Percentiles rank a stretch among this genome's conserved stretches.
Conservation (phyloP, 139 green algal species). For the Auxenochlorella pyrenoidosa region DNA sequence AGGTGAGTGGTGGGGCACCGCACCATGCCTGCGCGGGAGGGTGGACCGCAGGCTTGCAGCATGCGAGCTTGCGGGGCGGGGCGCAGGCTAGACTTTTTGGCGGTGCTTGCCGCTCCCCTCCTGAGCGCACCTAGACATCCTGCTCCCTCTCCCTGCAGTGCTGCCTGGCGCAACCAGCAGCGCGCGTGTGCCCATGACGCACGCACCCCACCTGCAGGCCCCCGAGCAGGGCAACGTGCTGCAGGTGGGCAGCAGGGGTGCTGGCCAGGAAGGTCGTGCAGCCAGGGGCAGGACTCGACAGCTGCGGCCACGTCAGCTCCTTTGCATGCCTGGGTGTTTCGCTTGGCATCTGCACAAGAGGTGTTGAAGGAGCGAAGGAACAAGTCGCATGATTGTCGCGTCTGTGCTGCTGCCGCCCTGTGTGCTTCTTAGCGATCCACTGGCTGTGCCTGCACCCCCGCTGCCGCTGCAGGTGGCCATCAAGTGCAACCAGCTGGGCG, state of each 20-base stretch:
- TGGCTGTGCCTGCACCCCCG: neutral
- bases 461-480: conserved; percentile 77
- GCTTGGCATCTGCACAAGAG: too few relatives aligned
- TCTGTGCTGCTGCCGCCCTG: too few relatives aligned
- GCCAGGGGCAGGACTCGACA: conserved; percentile 38
- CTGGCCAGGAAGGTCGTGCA: too few relatives aligned
- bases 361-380: too few relatives aligned
- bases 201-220: conserved; percentile 60
- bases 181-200: conserved; percentile 56
- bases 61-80: neutral
- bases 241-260: conserved; percentile 83
- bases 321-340: too few relatives aligned
- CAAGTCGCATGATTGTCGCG: too few relatives aligned
- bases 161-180: conserved; percentile 48
- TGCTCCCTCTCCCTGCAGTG: conserved; percentile 33
- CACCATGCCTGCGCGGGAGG: too few relatives aligned
- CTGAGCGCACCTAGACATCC: too few relatives aligned
- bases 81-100: neutral
- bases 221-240: neutral
- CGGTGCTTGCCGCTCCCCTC: too few relatives aligned
- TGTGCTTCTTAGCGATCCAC: too few relatives aligned
- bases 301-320: too few relatives aligned
- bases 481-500: conserved; percentile 84
- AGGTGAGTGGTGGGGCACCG: neutral
- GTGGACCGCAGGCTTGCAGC: neutral